Evolutionary conservation across 257 asterid species (phyloP), one percentile per base, ranked within the genome.

Genomic region (Nicotiana knightiana): DNA sequence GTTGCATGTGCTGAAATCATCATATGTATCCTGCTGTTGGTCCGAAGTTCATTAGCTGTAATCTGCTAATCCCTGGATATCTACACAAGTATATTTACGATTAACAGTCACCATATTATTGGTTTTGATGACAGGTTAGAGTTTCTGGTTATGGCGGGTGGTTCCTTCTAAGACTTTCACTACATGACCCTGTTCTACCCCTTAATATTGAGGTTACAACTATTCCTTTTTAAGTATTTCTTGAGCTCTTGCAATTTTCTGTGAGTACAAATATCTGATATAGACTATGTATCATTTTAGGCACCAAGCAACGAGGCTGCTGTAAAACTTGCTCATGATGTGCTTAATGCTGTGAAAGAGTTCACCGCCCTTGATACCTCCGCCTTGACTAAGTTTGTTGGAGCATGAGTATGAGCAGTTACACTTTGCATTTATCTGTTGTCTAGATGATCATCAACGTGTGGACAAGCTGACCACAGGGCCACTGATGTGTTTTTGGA

Each of bases 61-160:
- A 15, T 51, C 3, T 48, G 21, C 79, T 48, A 15, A 73, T 26
- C 26, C 43, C 16, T 48, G 51, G 43, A 73, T 37, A 73, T 26
- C 79, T 26, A 33, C 79, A 39, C 30, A 37, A 16, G 13, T 63
- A 73, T 26, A 48, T 73, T 48, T 73, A 7, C 37, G 63, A 73
- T 9, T 73, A 26, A 30, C 16, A 73, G 67, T 24, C 70, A 33
- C 63, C 30, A 67, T 53, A 68, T 84, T 70, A 61, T 16, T 48
- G 80, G 57, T 46, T 9, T 81, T 76, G 8, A 76, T 64, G 87
- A 81, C 87, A 96, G 98, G 90, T 94, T 58, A 90, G 99, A 85
- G 97, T 90, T 83, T 94, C 99, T 35, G 98, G 97, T 77, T 90
- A 85, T 85, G 99, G 98, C n/a, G 99, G 99, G 79, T 96, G 99